Percentiles rank a stretch among this genome's conserved stretches.
phyloP scores from a whole-genome alignment of 306 rosid species.

The Ormosia emarginata region DNA sequence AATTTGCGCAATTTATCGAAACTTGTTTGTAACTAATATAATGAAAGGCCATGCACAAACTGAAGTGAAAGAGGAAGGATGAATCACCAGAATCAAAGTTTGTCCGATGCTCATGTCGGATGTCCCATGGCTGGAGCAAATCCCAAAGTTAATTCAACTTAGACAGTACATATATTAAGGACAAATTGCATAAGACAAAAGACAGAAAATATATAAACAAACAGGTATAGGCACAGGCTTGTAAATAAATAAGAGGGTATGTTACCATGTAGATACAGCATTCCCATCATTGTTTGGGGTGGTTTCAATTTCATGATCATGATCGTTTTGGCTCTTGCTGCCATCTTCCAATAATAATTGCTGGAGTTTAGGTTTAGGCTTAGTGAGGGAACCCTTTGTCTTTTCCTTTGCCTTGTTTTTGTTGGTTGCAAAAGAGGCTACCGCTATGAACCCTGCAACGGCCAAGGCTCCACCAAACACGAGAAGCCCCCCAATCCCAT shows the following conservation, averaged over 20 bases:
- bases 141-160: background rate
- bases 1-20: background rate
- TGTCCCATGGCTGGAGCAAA: background rate
- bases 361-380: background rate
- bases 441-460: slow-evolving; percentile 23
- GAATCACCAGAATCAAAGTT: slow-evolving; percentile 24
- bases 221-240: background rate
- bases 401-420: background rate
- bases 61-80: background rate
- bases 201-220: background rate
- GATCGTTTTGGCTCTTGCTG: background rate
- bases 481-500: slow-evolving; percentile 28
- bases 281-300: background rate
- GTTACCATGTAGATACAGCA: background rate
- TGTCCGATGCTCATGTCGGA: background rate
- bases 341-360: background rate
- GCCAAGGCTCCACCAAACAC: slow-evolving; percentile 42
- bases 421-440: slow-evolving; percentile 12
- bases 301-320: background rate
- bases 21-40: background rate
- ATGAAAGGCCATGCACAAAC: background rate
- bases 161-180: background rate
- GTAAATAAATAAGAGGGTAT: background rate
- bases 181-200: background rate
- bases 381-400: background rate